Evolutionary conservation across 495 filamentous ascomycete species (phyloP).

Genomic region (Podospora fimiseda): DNA sequence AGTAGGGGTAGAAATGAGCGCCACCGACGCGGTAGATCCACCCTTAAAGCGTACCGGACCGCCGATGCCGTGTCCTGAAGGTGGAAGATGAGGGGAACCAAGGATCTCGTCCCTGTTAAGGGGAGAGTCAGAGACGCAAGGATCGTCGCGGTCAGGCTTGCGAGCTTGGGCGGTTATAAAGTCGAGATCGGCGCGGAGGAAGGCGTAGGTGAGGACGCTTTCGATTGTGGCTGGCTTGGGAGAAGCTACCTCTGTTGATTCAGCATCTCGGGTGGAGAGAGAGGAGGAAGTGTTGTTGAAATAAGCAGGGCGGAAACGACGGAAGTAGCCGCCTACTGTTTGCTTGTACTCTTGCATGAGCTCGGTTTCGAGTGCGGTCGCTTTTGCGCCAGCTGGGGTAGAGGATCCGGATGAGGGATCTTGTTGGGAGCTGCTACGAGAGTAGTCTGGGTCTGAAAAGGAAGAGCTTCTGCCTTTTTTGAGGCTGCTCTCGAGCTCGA

Average conservation of each 20-base stretch:
- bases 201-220: slow-evolving; percentile 77
- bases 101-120: slow-evolving; percentile 77
- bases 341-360: slow-evolving; percentile 74
- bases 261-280: slow-evolving; percentile 7
- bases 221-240: slow-evolving; percentile 43
- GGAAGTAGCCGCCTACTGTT: slow-evolving; percentile 89
- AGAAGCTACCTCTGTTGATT: no score
- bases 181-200: slow-evolving; percentile 85
- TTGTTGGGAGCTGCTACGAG: neutral
- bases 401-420: slow-evolving; percentile 13
- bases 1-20: slow-evolving; percentile 84
- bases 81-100: slow-evolving; percentile 53
- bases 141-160: slow-evolving; percentile 62
- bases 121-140: slow-evolving; percentile 60
- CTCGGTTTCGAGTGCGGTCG: slow-evolving; percentile 54
- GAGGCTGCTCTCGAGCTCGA: slow-evolving; percentile 69
- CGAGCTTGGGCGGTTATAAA: slow-evolving; percentile 81
- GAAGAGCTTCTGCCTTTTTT: slow-evolving; percentile 19
- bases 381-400: slow-evolving; percentile 38
- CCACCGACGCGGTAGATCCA: slow-evolving; percentile 83
- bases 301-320: slow-evolving; percentile 73
- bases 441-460: slow-evolving; percentile 7
- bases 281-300: slow-evolving; percentile 29
- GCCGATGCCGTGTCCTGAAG: slow-evolving; percentile 54
- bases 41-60: slow-evolving; percentile 76